phyloP scores from a whole-genome alignment of 2,329 filamentous ascomycete genomes.

The Scytalidium lignicola region DNA sequence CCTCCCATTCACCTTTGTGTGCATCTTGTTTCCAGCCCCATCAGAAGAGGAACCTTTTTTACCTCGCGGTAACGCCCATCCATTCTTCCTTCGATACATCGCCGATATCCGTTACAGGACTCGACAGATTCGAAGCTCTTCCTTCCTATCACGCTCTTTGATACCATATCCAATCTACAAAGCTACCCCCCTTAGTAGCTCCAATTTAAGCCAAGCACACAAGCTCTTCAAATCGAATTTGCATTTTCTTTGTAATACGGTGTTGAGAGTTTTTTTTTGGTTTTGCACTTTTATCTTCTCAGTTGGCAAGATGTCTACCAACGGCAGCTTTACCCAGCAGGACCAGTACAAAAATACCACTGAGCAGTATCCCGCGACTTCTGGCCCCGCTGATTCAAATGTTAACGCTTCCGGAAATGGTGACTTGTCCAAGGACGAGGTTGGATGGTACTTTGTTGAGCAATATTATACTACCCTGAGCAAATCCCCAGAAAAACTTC shows the following conservation, averaged over 20 bases:
- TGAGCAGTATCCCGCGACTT: constrained; percentile 29
- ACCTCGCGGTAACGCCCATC: background rate
- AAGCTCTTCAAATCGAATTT: background rate
- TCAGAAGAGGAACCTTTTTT: no score
- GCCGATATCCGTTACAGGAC: constrained; percentile 24
- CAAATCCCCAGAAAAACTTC: constrained; percentile 89
- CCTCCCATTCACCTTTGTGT: background rate
- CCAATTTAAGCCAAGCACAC: background rate
- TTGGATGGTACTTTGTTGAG: constrained; percentile 99
- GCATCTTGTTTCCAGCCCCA: background rate
- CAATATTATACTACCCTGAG: constrained; percentile 98
- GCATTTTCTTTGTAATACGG: background rate
- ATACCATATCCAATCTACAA: background rate
- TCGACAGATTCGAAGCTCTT: constrained; percentile 10
- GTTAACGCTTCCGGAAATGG: constrained; percentile 32
- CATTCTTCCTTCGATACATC: background rate
- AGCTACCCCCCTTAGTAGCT: background rate
- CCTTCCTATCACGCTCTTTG: background rate
- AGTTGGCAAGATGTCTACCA: constrained; percentile 26
- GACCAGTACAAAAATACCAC: constrained; percentile 27
- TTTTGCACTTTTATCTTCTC: background rate
- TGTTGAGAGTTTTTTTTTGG: background rate
- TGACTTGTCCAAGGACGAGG: constrained; percentile 77
- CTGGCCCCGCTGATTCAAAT: constrained; percentile 21
- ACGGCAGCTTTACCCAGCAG: constrained; percentile 29